Evolutionary conservation across 2,329 filamentous ascomycete genomes (phyloP), one percentile per base, ranked within the genome.

Genomic region (Xylariales sp.): DNA sequence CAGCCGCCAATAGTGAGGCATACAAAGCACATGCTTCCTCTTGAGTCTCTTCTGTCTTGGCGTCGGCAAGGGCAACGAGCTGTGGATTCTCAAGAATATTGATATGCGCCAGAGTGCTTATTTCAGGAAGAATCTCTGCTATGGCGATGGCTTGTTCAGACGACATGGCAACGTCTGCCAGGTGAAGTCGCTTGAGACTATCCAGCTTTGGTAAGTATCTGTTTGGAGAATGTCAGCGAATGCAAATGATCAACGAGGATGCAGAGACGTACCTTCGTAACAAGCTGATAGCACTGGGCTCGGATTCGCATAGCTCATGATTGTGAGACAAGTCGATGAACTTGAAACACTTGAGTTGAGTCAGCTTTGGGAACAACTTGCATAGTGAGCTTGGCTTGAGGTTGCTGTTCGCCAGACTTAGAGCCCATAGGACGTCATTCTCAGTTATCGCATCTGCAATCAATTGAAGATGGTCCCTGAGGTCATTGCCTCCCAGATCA

Each of bases 301-400:
- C 73, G 3, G 73, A 71, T 39, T 81, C 76, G 58, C 95, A 95
- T 12, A 98, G 71, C 15, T 80, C 80, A 22, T 76, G 85, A 53
- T 97, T 97, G 55, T 95, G 88, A 4, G 88, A 95, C 25, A 98
- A 70, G 59, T 97, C 93, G 45, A 98, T 80, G 58, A 96, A 96
- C 15, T 86, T 82, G 57, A 96, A 84, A 48, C 84, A 78, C 2
- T 74, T 73, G 42, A 96, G 68, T 50, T 74, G 79, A 19, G 76
- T 72, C 40, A 97, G 65, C 5, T 79, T 79, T 4, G 88, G 88
- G 38, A 97, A 74, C 10, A 97, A 70, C 40, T 80, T 78, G 61
- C 78, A 84, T 16, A 97, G 69, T 9, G 84, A 82, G 1, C 78
- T 71, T 0, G 88, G 83, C 4, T 76, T 80, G 41, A 98, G 69